Base-by-base conservation (phyloP, 257 asterid species). In the Rauvolfia tetraphylla region DNA sequence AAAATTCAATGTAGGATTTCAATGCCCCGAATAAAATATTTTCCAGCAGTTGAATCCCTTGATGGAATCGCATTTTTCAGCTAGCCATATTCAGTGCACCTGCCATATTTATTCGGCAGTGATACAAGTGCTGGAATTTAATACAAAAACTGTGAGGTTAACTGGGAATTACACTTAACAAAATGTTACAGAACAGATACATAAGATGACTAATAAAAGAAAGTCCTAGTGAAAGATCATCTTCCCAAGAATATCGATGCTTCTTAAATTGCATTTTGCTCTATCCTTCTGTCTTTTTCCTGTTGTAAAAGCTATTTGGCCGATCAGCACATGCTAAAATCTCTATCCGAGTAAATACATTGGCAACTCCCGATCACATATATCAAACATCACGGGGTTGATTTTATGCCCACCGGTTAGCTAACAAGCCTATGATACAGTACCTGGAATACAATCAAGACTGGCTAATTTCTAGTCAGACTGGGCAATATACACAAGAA, bases 161-260 rank as follows among this genome's bases (percentile, higher is more conserved):
- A 10, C 17, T 46, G 10, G 7, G 20, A 29, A 63, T 63, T 65
- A 39, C 70, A 65, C 33, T 67, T 46, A 15, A 49, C 18, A n/a
- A 36, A 22, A 39, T 4, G 39, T 38, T 36, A 38, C 48, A 23
- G 2, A 36, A 10, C 17, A 36, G 7, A 1, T n/a, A 56, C 23
- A n/a, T n/a, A 53, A 49, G 56, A 49, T 49, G 85, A 84, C 79
- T 85, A 76, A 85, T 31, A 39, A 39, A 53, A 38, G 12, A 13
- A n/a, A 13, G 27, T 20, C 54, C 49, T 73, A 62, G 2, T 68
- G 7, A 12, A 68, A 69, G 53, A 29, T 70, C 25, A 67, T 53
- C 57, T 20, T 70, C 72, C 69, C 2, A 13, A 12, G 54, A 29
- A 54, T 42, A 68, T 36, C 14, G 46, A 8, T 25, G 68, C 17